phyloP scores from a whole-genome alignment of 2,329 filamentous ascomycete species.

The Aspergillus sp. region DNA sequence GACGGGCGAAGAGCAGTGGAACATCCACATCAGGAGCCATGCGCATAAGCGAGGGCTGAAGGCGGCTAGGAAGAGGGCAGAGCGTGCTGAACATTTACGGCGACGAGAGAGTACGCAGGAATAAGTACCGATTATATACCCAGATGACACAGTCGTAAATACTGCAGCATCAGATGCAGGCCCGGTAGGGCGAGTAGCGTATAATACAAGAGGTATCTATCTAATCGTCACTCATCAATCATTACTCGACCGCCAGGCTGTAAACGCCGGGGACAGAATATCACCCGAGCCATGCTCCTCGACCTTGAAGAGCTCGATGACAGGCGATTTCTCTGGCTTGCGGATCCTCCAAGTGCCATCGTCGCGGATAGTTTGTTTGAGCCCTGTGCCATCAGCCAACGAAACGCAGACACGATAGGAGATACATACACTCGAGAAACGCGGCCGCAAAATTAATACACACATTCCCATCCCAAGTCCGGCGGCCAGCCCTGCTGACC shows the following conservation, averaged over 20 bases:
- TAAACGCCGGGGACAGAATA: constrained; percentile 68
- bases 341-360: constrained; percentile 77
- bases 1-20: constrained; percentile 50
- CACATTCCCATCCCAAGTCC: constrained; percentile 80
- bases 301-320: constrained; percentile 64
- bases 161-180: background rate
- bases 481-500: constrained; percentile 56
- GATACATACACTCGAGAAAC: constrained; percentile 63
- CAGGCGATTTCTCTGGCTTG: constrained; percentile 51
- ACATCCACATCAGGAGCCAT: constrained; percentile 46
- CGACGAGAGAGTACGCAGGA: constrained; percentile 7
- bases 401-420: constrained; percentile 2
- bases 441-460: constrained; percentile 82
- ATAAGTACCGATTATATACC: background rate
- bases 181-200: too few relatives aligned
- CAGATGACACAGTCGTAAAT: background rate
- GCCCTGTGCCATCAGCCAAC: constrained; percentile 39
- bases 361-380: constrained; percentile 49
- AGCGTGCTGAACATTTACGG: constrained; percentile 25
- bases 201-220: background rate
- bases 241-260: constrained; percentile 51
- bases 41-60: constrained; percentile 51
- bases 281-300: constrained; percentile 65
- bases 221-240: background rate
- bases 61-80: constrained; percentile 18